A percentile compares a stretch with the other conserved stretches of the same genome.
phyloP scores from a whole-genome alignment of 345 rosid genomes.

The Lenwebbia sp. region DNA sequence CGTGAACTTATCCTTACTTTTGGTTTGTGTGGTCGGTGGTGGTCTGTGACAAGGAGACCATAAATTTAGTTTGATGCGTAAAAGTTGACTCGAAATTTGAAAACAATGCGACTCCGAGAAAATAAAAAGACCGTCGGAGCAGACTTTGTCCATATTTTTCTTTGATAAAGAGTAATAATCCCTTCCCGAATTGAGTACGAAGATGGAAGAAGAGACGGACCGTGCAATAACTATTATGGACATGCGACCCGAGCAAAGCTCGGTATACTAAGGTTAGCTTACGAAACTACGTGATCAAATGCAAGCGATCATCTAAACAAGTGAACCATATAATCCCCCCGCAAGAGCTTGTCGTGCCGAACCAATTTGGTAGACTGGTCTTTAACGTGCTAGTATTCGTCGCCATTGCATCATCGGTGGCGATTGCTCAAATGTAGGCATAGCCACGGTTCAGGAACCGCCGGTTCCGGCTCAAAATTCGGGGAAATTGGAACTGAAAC shows the following conservation, averaged over 20 bases:
- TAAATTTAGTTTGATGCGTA: not conserved
- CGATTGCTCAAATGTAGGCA: not conserved
- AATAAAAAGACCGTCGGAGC: not conserved
- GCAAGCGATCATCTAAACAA: not conserved
- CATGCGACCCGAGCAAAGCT: not conserved
- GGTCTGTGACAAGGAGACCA: rapidly evolving
- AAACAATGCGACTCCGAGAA: not conserved
- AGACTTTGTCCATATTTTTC: not conserved
- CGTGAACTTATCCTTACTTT: too few relatives aligned
- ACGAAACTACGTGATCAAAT: not conserved
- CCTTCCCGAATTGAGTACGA: not conserved
- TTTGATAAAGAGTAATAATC: not conserved
- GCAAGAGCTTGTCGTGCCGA: not conserved
- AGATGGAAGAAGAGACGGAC: not conserved
- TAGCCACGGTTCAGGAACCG: too few relatives aligned
- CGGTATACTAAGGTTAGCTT: not conserved
- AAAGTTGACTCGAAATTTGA: not conserved
- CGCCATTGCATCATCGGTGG: not conserved
- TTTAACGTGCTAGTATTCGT: not conserved
- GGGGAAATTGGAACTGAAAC: too few relatives aligned
- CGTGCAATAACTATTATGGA: not conserved
- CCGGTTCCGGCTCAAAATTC: too few relatives aligned
- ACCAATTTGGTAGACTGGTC: not conserved
- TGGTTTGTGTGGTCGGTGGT: too few relatives aligned
- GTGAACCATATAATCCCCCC: too few relatives aligned